Conservation (phyloP, 2,329 filamentous ascomycete genomes). For the Blumeria hordei region DNA sequence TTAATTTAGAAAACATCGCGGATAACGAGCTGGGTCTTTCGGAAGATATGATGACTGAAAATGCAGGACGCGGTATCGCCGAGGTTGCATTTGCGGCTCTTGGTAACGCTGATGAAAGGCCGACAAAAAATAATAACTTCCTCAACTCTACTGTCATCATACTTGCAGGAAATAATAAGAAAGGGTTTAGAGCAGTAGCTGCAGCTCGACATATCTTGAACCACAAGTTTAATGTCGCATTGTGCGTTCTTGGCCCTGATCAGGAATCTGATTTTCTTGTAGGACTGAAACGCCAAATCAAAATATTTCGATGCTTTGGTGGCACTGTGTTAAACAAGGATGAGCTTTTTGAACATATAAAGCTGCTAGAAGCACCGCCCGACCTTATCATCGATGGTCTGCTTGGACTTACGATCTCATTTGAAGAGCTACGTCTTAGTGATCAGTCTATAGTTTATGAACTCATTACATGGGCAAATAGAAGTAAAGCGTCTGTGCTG, state of each 20-base stretch:
- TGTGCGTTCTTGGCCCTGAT: slow-evolving; percentile 69
- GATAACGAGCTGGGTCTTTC: slow-evolving; percentile 68
- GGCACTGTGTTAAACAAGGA: slow-evolving; percentile 42
- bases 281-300: slow-evolving; percentile 56
- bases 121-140: slow-evolving; percentile 16
- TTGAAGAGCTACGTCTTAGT: slow-evolving; percentile 64
- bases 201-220: slow-evolving; percentile 72
- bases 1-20: slow-evolving; percentile 78
- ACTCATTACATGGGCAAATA: slow-evolving; percentile 83
- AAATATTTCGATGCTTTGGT: slow-evolving; percentile 63
- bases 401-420: slow-evolving; percentile 64
- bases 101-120: slow-evolving; percentile 17
- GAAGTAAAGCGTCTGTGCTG: slow-evolving; percentile 57
- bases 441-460: slow-evolving; percentile 71
- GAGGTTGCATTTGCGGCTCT: slow-evolving; percentile 55
- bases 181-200: slow-evolving; percentile 60
- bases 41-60: slow-evolving; percentile 80
- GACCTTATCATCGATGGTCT: slow-evolving; percentile 76
- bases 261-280: slow-evolving; percentile 61
- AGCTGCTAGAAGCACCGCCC: slow-evolving; percentile 34
- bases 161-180: slow-evolving; percentile 88
- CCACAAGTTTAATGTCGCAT: slow-evolving; percentile 54
- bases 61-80: slow-evolving; percentile 68
- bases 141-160: slow-evolving; percentile 31
- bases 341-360: slow-evolving; percentile 36